Percentiles rank a stretch among this genome's conserved stretches.
Conservation (phyloP, 169 alveolate genomes). For the Cryptosporidium sp. region DNA sequence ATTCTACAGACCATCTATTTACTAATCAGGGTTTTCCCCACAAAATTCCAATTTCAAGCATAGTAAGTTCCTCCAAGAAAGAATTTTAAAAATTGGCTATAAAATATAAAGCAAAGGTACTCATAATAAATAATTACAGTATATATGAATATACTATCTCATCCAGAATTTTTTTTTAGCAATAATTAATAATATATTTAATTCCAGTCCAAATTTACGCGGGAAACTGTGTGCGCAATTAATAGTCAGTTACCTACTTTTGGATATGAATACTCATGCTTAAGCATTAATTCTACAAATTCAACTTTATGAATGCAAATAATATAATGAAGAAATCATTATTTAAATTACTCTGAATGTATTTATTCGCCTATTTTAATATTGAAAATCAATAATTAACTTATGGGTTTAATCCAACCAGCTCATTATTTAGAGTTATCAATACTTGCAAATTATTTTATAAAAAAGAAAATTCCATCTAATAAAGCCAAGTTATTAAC, state of each 20-base stretch:
- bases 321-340: no score
- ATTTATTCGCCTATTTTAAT: no score
- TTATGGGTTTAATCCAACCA: neutral
- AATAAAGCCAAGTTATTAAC: no score
- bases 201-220: neutral
- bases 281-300: neutral
- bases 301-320: neutral
- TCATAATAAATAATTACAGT: no score
- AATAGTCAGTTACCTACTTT: neutral
- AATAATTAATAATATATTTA: no score
- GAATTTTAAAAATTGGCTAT: no score
- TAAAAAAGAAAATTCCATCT: neutral
- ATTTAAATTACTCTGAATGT: neutral
- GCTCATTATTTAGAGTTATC: neutral
- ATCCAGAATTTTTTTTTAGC: neutral
- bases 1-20: no score
- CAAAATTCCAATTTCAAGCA: neutral
- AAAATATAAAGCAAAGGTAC: no score
- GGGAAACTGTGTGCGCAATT: neutral
- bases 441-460: neutral
- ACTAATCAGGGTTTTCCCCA: neutral
- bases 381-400: no score
- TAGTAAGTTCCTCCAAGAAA: neutral
- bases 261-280: neutral
- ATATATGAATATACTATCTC: neutral